A percentile compares a stretch with the other conserved stretches of the same genome.
These are phyloP conservation scores for Ajuga reptans DNA, from an alignment of 305 asterid genomes.

Conservation along the genomic window DNA sequence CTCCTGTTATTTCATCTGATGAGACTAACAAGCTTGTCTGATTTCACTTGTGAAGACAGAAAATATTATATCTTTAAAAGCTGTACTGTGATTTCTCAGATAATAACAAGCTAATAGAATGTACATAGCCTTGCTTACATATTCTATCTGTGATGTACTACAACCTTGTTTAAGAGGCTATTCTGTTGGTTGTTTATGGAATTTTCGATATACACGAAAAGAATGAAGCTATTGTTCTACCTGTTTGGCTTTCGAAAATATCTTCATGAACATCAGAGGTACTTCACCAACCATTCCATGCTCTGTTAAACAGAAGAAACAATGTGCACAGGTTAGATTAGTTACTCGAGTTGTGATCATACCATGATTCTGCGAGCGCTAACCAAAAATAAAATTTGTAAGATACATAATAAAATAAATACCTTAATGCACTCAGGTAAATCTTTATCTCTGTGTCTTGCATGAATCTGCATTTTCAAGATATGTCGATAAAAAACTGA, in stretches of 20 bases:
- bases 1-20: not conserved
- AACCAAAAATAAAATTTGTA: not conserved
- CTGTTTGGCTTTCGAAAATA: constrained; percentile 22
- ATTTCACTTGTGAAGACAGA: not conserved
- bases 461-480: constrained; percentile 52
- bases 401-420: constrained; percentile 12
- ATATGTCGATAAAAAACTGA: constrained; percentile 1
- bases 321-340: not conserved
- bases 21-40: constrained; percentile 13
- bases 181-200: constrained; percentile 17
- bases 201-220: constrained; percentile 13
- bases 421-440: constrained; percentile 87
- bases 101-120: constrained; percentile 17
- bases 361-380: too few relatives aligned
- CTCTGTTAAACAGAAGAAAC: constrained; percentile 50
- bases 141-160: constrained; percentile 19
- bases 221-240: constrained; percentile 26
- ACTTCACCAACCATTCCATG: constrained; percentile 78
- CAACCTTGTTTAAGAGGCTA: constrained; percentile 5
- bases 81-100: not conserved
- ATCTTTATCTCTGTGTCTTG: constrained; percentile 46
- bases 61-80: not conserved
- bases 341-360: not conserved
- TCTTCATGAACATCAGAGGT: constrained; percentile 32
- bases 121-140: not conserved